A percentile compares a stretch with the other conserved stretches of the same genome.
Evolutionary conservation across 2,329 filamentous ascomycete species (phyloP).

Genomic region (Penicillium capsulatum): DNA sequence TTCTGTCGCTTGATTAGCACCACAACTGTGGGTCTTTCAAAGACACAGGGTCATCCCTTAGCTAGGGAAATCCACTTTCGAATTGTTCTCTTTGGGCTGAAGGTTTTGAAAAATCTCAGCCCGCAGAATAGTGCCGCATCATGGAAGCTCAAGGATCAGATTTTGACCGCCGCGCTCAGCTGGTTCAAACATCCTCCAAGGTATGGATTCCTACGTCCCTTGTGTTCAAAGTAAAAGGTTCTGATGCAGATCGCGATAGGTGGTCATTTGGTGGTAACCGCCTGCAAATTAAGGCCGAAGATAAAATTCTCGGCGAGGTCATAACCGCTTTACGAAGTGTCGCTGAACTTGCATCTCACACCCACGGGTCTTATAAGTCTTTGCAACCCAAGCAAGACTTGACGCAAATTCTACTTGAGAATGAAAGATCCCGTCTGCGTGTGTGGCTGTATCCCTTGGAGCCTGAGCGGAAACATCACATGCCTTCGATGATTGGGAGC

Average conservation of each 20-base stretch:
- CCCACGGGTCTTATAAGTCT: constrained; percentile 56
- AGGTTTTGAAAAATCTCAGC: constrained; percentile 69
- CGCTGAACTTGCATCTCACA: constrained; percentile 52
- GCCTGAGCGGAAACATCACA: constrained; percentile 55
- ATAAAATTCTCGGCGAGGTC: constrained; percentile 74
- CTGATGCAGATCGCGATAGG: constrained; percentile 29
- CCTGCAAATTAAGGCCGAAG: constrained; percentile 88
- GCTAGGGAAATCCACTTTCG: constrained; percentile 90
- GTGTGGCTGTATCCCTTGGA: constrained; percentile 88
- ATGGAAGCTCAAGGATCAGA: constrained; percentile 83
- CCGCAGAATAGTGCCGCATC: constrained; percentile 60
- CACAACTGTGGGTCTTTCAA: constrained; percentile 70
- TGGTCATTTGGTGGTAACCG: constrained; percentile 97
- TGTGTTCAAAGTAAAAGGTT: not conserved
- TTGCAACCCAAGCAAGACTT: constrained; percentile 77
- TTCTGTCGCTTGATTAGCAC: constrained; percentile 77
- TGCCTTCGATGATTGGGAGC: constrained; percentile 39
- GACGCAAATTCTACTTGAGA: constrained; percentile 73
- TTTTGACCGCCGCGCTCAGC: constrained; percentile 76
- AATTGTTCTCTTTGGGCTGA: constrained; percentile 75
- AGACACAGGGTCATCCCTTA: constrained; percentile 73
- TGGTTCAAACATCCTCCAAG: constrained; percentile 83
- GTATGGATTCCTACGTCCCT: constrained; percentile 31
- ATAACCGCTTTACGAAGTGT: constrained; percentile 62
- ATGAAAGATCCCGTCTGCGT: constrained; percentile 73